Base-by-base conservation (phyloP, 192 early-diverging fungal species). In the Paraglomus occultum region DNA sequence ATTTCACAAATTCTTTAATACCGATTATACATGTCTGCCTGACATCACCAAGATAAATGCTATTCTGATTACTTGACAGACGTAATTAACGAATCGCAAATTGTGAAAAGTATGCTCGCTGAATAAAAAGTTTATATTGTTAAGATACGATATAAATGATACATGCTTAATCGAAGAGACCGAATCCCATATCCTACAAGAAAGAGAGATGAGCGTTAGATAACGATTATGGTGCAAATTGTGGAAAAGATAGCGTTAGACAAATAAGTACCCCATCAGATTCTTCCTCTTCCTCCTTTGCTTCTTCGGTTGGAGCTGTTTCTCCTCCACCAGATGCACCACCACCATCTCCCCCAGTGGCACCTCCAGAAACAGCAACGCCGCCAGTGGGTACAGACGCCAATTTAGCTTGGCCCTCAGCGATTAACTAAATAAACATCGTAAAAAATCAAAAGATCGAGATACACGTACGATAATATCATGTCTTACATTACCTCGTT, bases 331-430 rank as follows among this genome's bases (percentile, higher is more conserved):
- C 88, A 65, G 80, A 87, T 72, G 76, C 88, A 71, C 83, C 81
- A 80, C 80, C 88, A 72, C 72, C 89, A 63, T 74, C 87, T 70
- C 83, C 90, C 70, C 84, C 91, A 66, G 84, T 84, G 59, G 80
- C 85, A 73, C 77, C 82, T 74, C 67, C 82, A 80, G 84, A 74
- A 51, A 86, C 75, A 76, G 80, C 90, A 79, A 84, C 93, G 82
- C 92, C 95, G 85, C 92, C 96, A 70, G 95, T 64, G 75, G 95
- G 95, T 67, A 99, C 89, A 73, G 95, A 91, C 61, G 95, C 84
- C 66, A 99, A 87, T 91, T 99, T 99, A 73, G 82, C 77, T 79
- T 83, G 76, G 76, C 96, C 96, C 80, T 92, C 93, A 76, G 88
- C 90, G 72, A 97, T 93, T 78, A 99, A 78, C 92, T 91, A 79